These are phyloP conservation scores for Flaveria brownii DNA, from an alignment of 129 eudicot species.

Conservation along the genomic window DNA sequence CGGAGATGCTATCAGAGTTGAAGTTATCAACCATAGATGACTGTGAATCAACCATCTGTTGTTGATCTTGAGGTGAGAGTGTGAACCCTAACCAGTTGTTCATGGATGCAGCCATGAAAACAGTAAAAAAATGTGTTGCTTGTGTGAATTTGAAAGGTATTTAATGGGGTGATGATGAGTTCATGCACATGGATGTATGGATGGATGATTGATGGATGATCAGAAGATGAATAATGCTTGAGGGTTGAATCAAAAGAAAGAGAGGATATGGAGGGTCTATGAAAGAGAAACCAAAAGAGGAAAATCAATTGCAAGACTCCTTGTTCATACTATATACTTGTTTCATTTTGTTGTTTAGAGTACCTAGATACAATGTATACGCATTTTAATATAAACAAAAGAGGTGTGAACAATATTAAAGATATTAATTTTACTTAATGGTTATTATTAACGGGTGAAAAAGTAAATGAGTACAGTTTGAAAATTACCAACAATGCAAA, in stretches of 20 bases:
- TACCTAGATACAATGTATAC: conserved; percentile 34
- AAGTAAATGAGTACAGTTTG: conserved; percentile 2
- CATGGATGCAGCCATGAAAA: conserved; percentile 48
- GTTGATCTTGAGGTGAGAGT: conserved; percentile 52
- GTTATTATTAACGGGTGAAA: not conserved
- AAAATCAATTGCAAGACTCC: conserved; percentile 36
- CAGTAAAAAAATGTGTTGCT: not conserved
- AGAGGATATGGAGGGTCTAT: conserved; percentile 34
- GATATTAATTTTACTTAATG: conserved; percentile 5
- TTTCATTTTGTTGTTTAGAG: conserved; percentile 31
- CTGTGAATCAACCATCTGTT: conserved; percentile 42
- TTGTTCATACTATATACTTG: conserved; percentile 40
- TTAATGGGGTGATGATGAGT: conserved; percentile 32
- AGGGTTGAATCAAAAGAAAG: conserved; percentile 26
- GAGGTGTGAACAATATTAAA: conserved; percentile 10
- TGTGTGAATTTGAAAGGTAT: conserved; percentile 23
- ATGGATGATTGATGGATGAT: conserved; percentile 24
- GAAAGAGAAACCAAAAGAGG: conserved; percentile 39
- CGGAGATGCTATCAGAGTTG: conserved; percentile 53
- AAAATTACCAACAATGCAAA: not conserved
- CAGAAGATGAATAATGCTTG: conserved; percentile 28
- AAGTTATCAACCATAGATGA: conserved; percentile 41
- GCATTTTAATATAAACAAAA: not conserved
- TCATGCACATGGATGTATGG: conserved; percentile 32
- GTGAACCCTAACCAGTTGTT: conserved; percentile 93